Conservation (phyloP, 805 yeast genomes). For the Wickerhamiella siamensis region DNA sequence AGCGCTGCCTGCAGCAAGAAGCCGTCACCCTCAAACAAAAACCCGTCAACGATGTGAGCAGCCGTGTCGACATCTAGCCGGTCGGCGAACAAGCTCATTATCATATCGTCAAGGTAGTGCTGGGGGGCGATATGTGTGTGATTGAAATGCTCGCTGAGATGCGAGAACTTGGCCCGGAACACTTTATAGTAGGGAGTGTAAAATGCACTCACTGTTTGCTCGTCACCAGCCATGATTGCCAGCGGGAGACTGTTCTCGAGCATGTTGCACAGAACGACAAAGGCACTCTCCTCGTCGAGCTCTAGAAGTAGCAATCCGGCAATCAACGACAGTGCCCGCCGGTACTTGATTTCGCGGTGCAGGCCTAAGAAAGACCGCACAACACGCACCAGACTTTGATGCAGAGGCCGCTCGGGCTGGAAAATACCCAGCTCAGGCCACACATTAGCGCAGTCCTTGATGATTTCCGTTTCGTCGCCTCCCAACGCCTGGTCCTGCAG, state of each 20-base stretch:
- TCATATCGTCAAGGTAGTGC: slow-evolving; percentile 31
- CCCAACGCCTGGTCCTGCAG: background rate
- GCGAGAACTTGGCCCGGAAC: slow-evolving; percentile 32
- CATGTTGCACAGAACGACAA: slow-evolving; percentile 29
- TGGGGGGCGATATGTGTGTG: slow-evolving; percentile 29
- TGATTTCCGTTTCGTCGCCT: slow-evolving; percentile 5
- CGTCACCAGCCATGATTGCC: slow-evolving; percentile 23
- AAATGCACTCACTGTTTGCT: slow-evolving; percentile 26
- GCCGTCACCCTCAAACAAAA: slow-evolving; percentile 46
- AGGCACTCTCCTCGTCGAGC: slow-evolving; percentile 28
- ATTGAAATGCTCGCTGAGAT: slow-evolving; percentile 38
- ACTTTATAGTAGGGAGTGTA: slow-evolving; percentile 35
- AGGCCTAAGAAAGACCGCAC: slow-evolving; percentile 24
- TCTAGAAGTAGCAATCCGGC: slow-evolving; percentile 31
- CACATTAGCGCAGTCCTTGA: slow-evolving; percentile 19
- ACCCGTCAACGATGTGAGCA: slow-evolving; percentile 41
- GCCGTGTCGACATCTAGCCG: slow-evolving; percentile 34
- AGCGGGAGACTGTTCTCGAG: slow-evolving; percentile 25
- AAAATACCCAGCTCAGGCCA: slow-evolving; percentile 30
- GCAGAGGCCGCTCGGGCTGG: slow-evolving; percentile 24
- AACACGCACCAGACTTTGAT: slow-evolving; percentile 25
- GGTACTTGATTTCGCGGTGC: slow-evolving; percentile 23
- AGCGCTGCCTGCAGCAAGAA: slow-evolving; percentile 38
- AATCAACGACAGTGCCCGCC: slow-evolving; percentile 27
- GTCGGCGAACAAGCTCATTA: slow-evolving; percentile 32